These are phyloP conservation scores for Elaphomyces granulatus DNA, from an alignment of 495 filamentous ascomycete species.

Conservation along the genomic window DNA sequence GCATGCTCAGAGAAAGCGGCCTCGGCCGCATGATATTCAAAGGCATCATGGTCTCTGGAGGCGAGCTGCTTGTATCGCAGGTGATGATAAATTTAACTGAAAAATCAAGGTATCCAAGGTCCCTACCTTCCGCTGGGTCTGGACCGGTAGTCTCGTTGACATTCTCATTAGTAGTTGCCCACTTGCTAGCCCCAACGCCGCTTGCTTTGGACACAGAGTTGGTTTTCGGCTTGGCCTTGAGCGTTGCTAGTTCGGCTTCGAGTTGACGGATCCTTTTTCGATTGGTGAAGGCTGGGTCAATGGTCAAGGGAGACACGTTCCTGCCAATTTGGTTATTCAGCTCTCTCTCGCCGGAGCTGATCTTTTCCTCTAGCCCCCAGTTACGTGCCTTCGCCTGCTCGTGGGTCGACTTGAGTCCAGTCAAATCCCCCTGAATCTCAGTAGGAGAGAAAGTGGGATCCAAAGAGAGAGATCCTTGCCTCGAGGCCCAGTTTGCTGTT, in stretches of 20 bases:
- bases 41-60: too few species aligned
- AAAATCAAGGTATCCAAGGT: too few species aligned
- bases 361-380: conserved; percentile 23
- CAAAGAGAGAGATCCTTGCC: too few species aligned
- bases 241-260: conserved; percentile 29
- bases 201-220: conserved; percentile 3
- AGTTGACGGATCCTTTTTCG: conserved; percentile 32
- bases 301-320: conserved; percentile 34
- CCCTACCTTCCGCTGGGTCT: conserved; percentile 38
- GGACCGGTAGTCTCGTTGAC: conserved; percentile 22
- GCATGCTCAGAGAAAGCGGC: too few species aligned
- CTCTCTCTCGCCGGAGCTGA: conserved; percentile 23
- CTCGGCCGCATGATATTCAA: too few species aligned
- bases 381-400: conserved; percentile 16
- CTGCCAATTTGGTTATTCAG: conserved; percentile 34
- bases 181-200: conserved; percentile 27
- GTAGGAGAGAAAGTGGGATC: too few species aligned
- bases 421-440: too few species aligned
- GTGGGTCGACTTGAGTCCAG: conserved; percentile 21
- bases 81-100: too few species aligned
- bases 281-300: conserved; percentile 24
- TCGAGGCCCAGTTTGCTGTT: too few species aligned
- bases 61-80: too few species aligned
- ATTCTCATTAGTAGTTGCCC: conserved; percentile 26
- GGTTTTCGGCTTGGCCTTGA: conserved; percentile 23